Conservation (phyloP, 2,329 filamentous ascomycete genomes). For the Aureobasidium sp. region DNA sequence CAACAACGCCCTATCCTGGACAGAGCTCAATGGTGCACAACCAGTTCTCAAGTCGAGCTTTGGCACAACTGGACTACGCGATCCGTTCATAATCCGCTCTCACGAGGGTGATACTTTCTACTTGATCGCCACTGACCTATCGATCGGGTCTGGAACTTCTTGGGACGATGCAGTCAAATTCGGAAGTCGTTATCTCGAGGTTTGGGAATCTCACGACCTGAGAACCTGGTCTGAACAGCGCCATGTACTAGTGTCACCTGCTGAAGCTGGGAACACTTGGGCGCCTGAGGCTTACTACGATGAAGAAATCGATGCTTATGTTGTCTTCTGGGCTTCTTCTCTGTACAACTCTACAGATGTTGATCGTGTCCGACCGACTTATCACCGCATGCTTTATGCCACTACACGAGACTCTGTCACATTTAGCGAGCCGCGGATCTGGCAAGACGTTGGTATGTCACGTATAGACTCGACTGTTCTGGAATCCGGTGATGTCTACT, state of each 20-base stretch:
- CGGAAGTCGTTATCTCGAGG: constrained; percentile 43
- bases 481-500: constrained; percentile 33
- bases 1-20: constrained; percentile 45
- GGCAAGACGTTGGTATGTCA: constrained; percentile 44
- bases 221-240: constrained; percentile 44
- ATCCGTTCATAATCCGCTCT: constrained; percentile 46
- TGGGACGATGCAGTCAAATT: constrained; percentile 41
- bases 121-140: constrained; percentile 44
- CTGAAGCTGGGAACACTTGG: constrained; percentile 46
- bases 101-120: constrained; percentile 44
- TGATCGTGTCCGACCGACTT: constrained; percentile 34
- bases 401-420: constrained; percentile 44
- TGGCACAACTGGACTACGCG: constrained; percentile 43
- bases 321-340: constrained; percentile 40
- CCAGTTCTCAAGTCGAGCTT: constrained; percentile 37
- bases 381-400: constrained; percentile 46
- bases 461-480: constrained; percentile 47
- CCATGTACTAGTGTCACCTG: constrained; percentile 41
- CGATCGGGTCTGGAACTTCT: constrained; percentile 45
- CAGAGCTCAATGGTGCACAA: constrained; percentile 40
- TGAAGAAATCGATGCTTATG: constrained; percentile 32
- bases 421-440: constrained; percentile 39
- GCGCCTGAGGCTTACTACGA: constrained; percentile 46
- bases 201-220: constrained; percentile 46
- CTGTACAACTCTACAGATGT: constrained; percentile 36